phyloP scores from a whole-genome alignment of 352 stramenopile species.

The Pythium utonaiense region DNA sequence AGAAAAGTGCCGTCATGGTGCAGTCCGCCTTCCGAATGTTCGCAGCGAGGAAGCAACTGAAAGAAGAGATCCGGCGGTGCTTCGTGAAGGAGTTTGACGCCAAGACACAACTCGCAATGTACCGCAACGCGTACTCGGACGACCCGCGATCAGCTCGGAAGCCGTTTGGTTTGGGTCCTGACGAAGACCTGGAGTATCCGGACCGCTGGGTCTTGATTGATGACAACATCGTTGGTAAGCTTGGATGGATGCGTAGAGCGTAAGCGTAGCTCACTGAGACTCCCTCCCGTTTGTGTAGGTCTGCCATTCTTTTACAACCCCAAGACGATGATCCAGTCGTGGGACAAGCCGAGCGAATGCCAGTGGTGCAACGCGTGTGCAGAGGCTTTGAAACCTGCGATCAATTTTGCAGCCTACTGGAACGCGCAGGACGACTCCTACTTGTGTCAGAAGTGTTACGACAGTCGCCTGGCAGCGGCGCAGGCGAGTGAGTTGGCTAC shows the following conservation, averaged over 20 bases:
- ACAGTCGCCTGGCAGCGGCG: constrained; percentile 6
- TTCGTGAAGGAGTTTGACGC: constrained; percentile 64
- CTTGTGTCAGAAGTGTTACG: constrained; percentile 36
- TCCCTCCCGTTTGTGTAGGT: constrained; percentile 22
- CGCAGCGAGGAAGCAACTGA: constrained; percentile 42
- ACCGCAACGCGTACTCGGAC: constrained; percentile 50
- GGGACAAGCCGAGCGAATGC: constrained; percentile 51
- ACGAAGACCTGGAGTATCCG: constrained; percentile 50
- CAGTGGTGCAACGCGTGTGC: constrained; percentile 37
- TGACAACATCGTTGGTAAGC: constrained; percentile 35
- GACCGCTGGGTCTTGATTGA: constrained; percentile 59
- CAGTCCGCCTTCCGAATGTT: constrained; percentile 63
- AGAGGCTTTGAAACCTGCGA: background rate
- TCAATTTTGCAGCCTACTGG: constrained; percentile 51
- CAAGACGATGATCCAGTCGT: constrained; percentile 46
- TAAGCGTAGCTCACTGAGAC: background rate
- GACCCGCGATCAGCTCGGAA: constrained; percentile 35
- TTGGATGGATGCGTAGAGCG: background rate
- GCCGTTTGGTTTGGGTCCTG: constrained; percentile 40
- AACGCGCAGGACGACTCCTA: constrained; percentile 40
- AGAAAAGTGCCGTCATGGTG: constrained; percentile 43
- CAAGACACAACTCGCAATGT: constrained; percentile 32
- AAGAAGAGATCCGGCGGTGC: constrained; percentile 37
- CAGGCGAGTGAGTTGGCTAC: background rate
- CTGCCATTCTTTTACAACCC: constrained; percentile 75